A percentile compares a stretch with the other conserved stretches of the same genome.
Evolutionary conservation across 352 stramenopile genomes (phyloP).

Genomic region (Pythium sp.): DNA sequence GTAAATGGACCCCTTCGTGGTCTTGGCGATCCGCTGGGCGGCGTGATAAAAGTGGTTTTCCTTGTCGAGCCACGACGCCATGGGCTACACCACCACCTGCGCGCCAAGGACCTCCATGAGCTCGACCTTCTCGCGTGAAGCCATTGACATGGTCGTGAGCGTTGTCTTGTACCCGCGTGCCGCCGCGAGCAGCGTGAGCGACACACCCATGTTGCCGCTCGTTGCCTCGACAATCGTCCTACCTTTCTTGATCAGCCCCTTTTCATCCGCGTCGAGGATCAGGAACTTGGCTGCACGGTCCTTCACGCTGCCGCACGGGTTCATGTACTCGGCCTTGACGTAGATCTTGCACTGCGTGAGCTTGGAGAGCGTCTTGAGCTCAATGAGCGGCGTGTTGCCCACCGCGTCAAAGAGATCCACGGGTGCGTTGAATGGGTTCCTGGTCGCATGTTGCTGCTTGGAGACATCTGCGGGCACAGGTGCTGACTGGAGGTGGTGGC

Average conservation of each 20-base stretch:
- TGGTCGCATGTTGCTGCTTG: no score
- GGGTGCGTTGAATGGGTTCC: constrained; percentile 28
- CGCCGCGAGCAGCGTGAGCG: constrained; percentile 85
- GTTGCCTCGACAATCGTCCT: constrained; percentile 80
- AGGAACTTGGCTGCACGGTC: constrained; percentile 92
- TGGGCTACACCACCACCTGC: constrained; percentile 57
- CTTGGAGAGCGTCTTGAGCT: constrained; percentile 61
- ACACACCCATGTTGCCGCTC: constrained; percentile 91
- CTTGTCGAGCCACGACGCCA: constrained; percentile 60
- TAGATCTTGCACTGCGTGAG: constrained; percentile 78
- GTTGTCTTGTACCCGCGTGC: constrained; percentile 82
- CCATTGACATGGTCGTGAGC: constrained; percentile 71
- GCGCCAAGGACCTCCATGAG: constrained; percentile 79
- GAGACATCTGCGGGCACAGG: no score
- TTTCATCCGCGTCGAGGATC: constrained; percentile 89
- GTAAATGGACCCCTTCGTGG: constrained; percentile 36
- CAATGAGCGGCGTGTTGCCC: constrained; percentile 73
- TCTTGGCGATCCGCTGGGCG: constrained; percentile 45
- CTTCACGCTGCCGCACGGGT: constrained; percentile 93
- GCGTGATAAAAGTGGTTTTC: constrained; percentile 79
- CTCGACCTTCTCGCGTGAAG: constrained; percentile 71
- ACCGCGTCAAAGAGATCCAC: constrained; percentile 66
- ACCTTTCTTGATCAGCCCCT: constrained; percentile 72
- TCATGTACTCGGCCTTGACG: constrained; percentile 83
- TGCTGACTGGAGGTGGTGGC: no score